phyloP scores from a whole-genome alignment of 306 rosid species.

The Oxytropis ochrocephala region DNA sequence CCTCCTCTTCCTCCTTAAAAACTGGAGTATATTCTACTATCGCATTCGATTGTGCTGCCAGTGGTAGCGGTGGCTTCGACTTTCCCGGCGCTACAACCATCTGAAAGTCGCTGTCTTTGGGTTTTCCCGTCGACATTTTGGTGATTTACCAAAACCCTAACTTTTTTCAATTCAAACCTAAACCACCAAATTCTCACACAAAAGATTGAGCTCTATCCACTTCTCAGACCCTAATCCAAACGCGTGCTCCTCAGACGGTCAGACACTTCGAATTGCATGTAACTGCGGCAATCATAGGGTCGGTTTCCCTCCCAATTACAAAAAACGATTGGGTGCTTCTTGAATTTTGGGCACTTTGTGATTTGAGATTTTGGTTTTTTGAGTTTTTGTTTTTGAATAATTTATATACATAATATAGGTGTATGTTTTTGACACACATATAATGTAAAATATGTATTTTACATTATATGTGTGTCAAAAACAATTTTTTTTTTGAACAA shows the following conservation, averaged over 20 bases:
- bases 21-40: conserved; percentile 69
- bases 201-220: background rate
- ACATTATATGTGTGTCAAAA: too few species aligned
- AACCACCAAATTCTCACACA: background rate
- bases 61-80: conserved; percentile 46
- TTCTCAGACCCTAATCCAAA: background rate
- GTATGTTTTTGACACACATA: too few species aligned
- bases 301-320: background rate
- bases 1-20: conserved; percentile 86
- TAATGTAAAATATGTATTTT: too few species aligned
- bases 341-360: background rate
- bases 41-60: conserved; percentile 45
- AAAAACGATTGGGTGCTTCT: background rate
- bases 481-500: too few species aligned
- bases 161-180: background rate
- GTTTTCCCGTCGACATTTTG: conserved; percentile 53
- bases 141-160: conserved; percentile 40
- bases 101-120: conserved; percentile 49
- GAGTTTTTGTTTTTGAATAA: too few species aligned
- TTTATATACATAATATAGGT: too few species aligned
- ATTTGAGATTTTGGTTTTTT: too few species aligned
- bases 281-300: background rate
- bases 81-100: conserved; percentile 41
- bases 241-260: background rate
- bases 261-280: background rate